Percentiles rank a stretch among this genome's conserved stretches.
phyloP scores from a whole-genome alignment of 2,329 filamentous ascomycete species.

The Escovopsis sp. region DNA sequence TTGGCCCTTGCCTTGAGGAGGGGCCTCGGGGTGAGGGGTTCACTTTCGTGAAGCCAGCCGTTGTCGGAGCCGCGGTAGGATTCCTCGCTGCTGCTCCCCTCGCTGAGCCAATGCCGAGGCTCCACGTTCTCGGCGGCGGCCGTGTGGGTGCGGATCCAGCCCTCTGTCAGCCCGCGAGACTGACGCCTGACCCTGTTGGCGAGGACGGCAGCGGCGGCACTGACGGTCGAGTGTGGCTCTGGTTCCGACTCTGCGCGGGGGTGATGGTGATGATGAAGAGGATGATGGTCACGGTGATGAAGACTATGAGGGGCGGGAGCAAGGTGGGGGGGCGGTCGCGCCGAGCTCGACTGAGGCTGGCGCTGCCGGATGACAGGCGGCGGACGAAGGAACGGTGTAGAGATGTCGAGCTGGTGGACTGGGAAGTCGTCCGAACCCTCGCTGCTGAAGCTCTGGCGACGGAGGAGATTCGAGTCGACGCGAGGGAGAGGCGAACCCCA shows the following conservation, averaged over 20 bases:
- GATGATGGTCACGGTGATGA: no score
- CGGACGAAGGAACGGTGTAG: conserved; percentile 47
- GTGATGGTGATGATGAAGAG: no score
- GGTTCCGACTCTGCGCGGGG: conserved; percentile 6
- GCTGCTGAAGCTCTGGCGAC: conserved; percentile 40
- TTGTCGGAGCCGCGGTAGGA: conserved; percentile 53
- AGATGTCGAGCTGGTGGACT: conserved; percentile 45
- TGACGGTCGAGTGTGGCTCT: conserved; percentile 21
- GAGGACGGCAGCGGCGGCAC: conserved; percentile 46
- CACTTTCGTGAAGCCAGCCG: conserved; percentile 36
- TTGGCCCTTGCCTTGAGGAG: conserved; percentile 9
- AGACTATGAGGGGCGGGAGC: no score
- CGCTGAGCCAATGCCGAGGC: conserved; percentile 70
- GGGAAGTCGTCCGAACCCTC: conserved; percentile 43
- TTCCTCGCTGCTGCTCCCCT: conserved; percentile 55
- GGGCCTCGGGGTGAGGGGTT: conserved; percentile 33
- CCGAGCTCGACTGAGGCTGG: not conserved
- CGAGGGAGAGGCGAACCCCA: conserved; percentile 86
- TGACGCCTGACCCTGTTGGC: conserved; percentile 47
- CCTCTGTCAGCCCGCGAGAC: conserved; percentile 54
- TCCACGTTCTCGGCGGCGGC: conserved; percentile 55
- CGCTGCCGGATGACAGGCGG: conserved; percentile 27
- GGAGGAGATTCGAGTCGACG: conserved; percentile 38
- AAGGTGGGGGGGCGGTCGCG: no score
- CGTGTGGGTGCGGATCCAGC: conserved; percentile 79